Evolutionary conservation across 2,329 filamentous ascomycete genomes (phyloP).

Genomic region (Dendryphion nanum): DNA sequence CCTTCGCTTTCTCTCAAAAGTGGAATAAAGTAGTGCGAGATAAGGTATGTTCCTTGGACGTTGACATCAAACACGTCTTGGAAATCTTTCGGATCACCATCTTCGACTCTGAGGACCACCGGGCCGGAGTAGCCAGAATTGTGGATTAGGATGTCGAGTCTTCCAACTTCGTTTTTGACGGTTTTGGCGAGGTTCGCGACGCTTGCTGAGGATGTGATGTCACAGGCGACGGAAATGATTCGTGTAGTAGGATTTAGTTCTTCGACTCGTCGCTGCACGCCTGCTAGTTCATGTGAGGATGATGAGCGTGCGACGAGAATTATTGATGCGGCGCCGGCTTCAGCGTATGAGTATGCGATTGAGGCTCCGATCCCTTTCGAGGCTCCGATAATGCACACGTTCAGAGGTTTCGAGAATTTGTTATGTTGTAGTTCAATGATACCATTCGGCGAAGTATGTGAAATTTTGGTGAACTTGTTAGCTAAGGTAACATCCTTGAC

Average conservation of each 20-base stretch:
- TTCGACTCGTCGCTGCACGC: slow-evolving; percentile 12
- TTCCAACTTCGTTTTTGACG: slow-evolving; percentile 21
- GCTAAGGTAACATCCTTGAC: slow-evolving; percentile 17
- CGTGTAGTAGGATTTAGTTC: slow-evolving; percentile 7
- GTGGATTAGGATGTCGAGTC: slow-evolving; percentile 38
- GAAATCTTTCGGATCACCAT: slow-evolving; percentile 33
- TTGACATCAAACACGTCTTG: slow-evolving; percentile 39
- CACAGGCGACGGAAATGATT: slow-evolving; percentile 14
- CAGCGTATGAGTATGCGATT: slow-evolving; percentile 29
- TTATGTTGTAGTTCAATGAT: slow-evolving; percentile 16
- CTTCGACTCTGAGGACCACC: slow-evolving; percentile 32
- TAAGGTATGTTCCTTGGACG: slow-evolving; percentile 37
- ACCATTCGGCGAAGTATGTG: slow-evolving; percentile 11
- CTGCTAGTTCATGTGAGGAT: slow-evolving; percentile 11
- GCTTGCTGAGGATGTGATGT: slow-evolving; percentile 26
- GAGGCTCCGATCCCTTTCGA: slow-evolving; percentile 31
- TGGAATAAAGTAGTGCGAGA: slow-evolving; percentile 37
- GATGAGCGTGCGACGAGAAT: slow-evolving; percentile 25
- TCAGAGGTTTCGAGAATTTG: slow-evolving; percentile 17
- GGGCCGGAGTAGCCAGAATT: slow-evolving; percentile 40
- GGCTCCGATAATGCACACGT: slow-evolving; percentile 33
- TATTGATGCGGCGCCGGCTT: slow-evolving; percentile 22
- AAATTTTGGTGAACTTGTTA: slow-evolving; percentile 13
- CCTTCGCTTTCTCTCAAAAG: slow-evolving; percentile 18
- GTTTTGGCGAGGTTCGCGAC: slow-evolving; percentile 21